phyloP scores from a whole-genome alignment of 2,329 filamentous ascomycete genomes.

The Apiospora kogelbergensis region DNA sequence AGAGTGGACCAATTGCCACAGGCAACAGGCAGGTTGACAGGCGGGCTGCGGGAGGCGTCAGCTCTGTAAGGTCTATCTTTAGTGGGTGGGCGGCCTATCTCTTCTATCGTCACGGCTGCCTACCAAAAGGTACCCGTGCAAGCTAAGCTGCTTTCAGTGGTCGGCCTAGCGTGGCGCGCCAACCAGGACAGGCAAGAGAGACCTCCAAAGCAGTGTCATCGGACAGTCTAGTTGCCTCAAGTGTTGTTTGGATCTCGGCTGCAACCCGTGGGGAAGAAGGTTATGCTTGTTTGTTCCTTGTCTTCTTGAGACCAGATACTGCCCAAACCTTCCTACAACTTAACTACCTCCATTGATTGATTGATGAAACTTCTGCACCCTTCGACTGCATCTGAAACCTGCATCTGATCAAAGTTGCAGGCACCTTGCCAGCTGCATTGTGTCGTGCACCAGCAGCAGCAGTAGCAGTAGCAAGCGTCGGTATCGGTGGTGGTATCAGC shows the following conservation, averaged over 20 bases:
- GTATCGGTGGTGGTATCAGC: too few species aligned
- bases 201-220: background rate
- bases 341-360: background rate
- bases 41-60: background rate
- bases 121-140: background rate
- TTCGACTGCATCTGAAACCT: background rate
- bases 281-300: background rate
- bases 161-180: conserved; percentile 4
- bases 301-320: background rate
- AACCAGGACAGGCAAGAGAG: background rate
- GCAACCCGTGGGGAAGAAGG: conserved; percentile 4
- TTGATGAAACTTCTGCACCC: background rate
- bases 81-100: background rate
- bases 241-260: conserved; percentile 3
- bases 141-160: background rate
- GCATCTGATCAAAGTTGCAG: background rate
- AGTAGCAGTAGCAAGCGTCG: background rate
- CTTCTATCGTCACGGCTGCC: background rate
- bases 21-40: too few species aligned
- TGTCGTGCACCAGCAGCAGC: background rate
- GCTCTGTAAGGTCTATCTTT: background rate
- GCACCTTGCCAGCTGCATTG: conserved; percentile 3
- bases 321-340: background rate
- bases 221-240: background rate
- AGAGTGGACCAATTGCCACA: background rate